Evolutionary conservation across 148 eudicot genomes (phyloP), one percentile per base, ranked within the genome.

Genomic region (Diospyros lotus): DNA sequence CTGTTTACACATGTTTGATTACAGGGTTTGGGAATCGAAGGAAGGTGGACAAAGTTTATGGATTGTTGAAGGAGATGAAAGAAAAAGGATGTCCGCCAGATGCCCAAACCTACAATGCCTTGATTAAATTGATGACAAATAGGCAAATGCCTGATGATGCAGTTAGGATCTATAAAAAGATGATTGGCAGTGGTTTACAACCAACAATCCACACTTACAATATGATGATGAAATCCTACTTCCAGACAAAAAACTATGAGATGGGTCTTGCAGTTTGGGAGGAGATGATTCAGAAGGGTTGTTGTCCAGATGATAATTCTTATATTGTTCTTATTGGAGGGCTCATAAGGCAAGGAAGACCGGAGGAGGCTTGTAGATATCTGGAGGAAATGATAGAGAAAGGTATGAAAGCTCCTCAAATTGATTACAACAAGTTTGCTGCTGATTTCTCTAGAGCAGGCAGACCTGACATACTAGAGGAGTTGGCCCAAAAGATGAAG

Each of bases 271-370:
- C 85, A 7, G 86, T 89, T 80, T 95, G 97, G 96, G 90, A 89
- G 72, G 97, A 95, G 86, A 95, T 95, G 96, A 78, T 71, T 60
- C 79, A 62, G 74, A 90, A 69, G 45, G 91, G 98, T 18, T 90
- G 90, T 70, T 90, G 98, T 79, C 98, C 98, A 7, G 98, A 92
- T 74, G 98, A 92, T 61, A 92, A 87, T 71, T 78, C 94, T 4
- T 95, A 92, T 64, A 83, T 80, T 38, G 94, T 92, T 73, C 73
- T 92, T 52, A 88, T 95, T 61, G 91, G 96, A 56, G 97, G 91
- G 76, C 86, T 92, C 62, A 81, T 92, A 71, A 85, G 85, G 78
- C 90, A 80, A 43, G 94, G 97, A 59, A 84, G 90, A 80, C 80
- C 90, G 0, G 83, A 84, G 15, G 97, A 90, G 80, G 97, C 94